These are phyloP conservation scores for Penicillium occitanis DNA, from an alignment of 2,329 filamentous ascomycete genomes.

Conservation along the genomic window DNA sequence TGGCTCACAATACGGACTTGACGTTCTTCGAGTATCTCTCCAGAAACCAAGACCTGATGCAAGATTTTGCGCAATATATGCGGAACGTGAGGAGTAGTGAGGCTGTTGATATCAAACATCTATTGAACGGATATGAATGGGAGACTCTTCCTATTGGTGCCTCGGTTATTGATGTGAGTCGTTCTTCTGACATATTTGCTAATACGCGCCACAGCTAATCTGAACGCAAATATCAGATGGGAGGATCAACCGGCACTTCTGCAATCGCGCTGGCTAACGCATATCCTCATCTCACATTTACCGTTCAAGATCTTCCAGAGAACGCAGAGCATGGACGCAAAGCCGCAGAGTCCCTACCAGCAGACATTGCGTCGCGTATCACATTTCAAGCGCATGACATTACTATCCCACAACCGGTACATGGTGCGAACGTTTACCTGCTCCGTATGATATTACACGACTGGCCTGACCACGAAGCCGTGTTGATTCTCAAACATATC, in stretches of 20 bases:
- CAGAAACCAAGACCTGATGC: constrained; percentile 37
- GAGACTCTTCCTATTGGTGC: constrained; percentile 30
- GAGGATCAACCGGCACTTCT: constrained; percentile 60
- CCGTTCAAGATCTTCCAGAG: background rate
- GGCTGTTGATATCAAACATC: constrained; percentile 56
- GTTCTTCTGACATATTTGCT: background rate
- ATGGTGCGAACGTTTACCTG: background rate
- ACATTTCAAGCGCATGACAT: background rate
- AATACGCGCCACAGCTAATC: background rate
- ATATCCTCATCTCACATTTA: background rate
- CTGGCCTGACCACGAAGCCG: background rate
- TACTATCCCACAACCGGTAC: background rate
- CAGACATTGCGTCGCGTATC: background rate
- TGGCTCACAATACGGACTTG: constrained; percentile 31
- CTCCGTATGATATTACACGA: background rate
- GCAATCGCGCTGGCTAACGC: constrained; percentile 34
- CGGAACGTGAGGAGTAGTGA: constrained; percentile 55
- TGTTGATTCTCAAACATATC: background rate
- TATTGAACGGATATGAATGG: constrained; percentile 38
- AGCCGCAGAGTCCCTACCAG: background rate
- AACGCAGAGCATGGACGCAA: background rate
- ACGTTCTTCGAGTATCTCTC: constrained; percentile 38
- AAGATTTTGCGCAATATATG: constrained; percentile 58
- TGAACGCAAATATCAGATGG: constrained; percentile 30
- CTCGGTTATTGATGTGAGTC: constrained; percentile 53